phyloP scores from a whole-genome alignment of 352 stramenopile genomes.

The Hyphochytrium catenoides region DNA sequence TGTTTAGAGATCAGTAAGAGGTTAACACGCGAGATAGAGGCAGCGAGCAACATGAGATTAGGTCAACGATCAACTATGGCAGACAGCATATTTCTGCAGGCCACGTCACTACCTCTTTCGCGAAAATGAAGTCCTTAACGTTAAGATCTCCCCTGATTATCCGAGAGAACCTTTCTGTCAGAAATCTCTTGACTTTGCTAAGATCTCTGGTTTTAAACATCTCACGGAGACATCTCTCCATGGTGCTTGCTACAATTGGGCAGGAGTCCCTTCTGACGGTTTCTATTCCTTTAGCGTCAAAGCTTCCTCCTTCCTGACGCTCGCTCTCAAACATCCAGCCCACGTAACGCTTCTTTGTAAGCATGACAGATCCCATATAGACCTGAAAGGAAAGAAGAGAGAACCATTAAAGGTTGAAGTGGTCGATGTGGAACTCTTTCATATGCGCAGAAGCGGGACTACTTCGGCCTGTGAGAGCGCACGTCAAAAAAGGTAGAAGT shows the following conservation, averaged over 20 bases:
- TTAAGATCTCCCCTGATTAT: conserved; percentile 35
- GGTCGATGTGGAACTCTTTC: too few relatives aligned
- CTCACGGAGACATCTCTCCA: conserved; percentile 26
- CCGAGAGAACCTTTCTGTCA: conserved; percentile 30
- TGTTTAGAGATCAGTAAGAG: too few relatives aligned
- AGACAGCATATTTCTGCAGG: background rate
- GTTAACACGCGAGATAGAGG: too few relatives aligned
- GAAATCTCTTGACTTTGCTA: conserved; percentile 26
- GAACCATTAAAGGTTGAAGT: too few relatives aligned
- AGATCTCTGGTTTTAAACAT: conserved; percentile 43
- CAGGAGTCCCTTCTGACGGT: conserved; percentile 76
- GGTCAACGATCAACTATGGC: too few relatives aligned
- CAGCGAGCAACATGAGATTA: too few relatives aligned
- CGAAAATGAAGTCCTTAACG: conserved; percentile 50
- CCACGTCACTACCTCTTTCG: conserved; percentile 23
- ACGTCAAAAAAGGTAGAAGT: too few relatives aligned
- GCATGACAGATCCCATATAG: conserved; percentile 68
- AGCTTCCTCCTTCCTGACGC: conserved; percentile 17
- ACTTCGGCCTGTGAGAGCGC: too few relatives aligned
- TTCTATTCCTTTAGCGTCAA: conserved; percentile 80
- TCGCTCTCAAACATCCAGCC: conserved; percentile 52
- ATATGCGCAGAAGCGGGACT: too few relatives aligned
- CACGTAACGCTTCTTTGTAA: conserved; percentile 87
- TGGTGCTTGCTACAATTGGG: conserved; percentile 42
- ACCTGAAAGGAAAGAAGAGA: too few relatives aligned